phyloP scores from a whole-genome alignment of 78 protist species.

The Dictyostelium citrinum region DNA sequence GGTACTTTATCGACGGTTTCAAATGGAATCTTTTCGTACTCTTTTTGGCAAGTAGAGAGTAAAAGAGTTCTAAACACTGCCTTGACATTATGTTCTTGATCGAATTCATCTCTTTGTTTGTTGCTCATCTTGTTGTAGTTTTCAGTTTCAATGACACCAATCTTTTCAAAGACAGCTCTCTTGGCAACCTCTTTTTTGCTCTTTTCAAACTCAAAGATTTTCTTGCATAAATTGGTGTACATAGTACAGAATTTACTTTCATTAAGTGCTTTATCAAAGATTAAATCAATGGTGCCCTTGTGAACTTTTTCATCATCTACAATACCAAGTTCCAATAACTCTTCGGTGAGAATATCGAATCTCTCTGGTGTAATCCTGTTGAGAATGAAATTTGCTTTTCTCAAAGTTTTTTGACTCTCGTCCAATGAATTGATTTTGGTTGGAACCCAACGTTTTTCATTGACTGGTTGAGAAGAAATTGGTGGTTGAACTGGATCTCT shows the following conservation, averaged over 20 bases:
- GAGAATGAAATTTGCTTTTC: slow-evolving; percentile 54
- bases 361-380: slow-evolving; percentile 67
- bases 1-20: slow-evolving; percentile 28
- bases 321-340: slow-evolving; percentile 41
- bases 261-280: slow-evolving; percentile 68
- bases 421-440: slow-evolving; percentile 21
- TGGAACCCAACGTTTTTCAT: slow-evolving; percentile 64
- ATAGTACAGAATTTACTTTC: slow-evolving; percentile 64
- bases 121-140: not conserved
- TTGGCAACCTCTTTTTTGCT: not conserved
- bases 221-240: slow-evolving; percentile 64
- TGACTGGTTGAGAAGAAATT: not conserved
- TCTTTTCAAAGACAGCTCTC: not conserved
- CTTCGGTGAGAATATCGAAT: slow-evolving; percentile 21
- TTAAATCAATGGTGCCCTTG: slow-evolving; percentile 20
- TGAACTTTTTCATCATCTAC: slow-evolving; percentile 33
- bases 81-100: not conserved
- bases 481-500: slow-evolving; percentile 15
- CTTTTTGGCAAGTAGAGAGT: slow-evolving; percentile 36
- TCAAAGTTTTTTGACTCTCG: not conserved
- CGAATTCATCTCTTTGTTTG: slow-evolving; percentile 12
- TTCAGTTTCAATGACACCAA: not conserved
- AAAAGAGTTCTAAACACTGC: slow-evolving; percentile 27
- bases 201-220: slow-evolving; percentile 26
- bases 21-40: slow-evolving; percentile 47